Percentiles rank a stretch among this genome's conserved stretches.
These are phyloP conservation scores for Rubus idaeus DNA, from an alignment of 306 rosid genomes.

Conservation along the genomic window DNA sequence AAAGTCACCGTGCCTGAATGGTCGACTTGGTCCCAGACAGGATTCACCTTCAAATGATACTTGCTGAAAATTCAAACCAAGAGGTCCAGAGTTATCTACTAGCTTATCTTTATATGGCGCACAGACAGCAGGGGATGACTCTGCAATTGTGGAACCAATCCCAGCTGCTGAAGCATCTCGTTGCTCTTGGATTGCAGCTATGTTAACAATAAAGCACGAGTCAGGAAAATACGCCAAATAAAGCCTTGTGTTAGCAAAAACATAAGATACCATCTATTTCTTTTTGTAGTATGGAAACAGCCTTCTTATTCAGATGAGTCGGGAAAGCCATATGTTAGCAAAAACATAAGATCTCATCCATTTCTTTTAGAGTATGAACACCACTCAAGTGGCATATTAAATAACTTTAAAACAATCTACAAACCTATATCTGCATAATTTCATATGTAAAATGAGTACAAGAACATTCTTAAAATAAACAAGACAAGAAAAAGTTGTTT, in stretches of 20 bases:
- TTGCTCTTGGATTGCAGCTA: conserved; percentile 65
- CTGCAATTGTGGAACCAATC: conserved; percentile 74
- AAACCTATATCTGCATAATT: background rate
- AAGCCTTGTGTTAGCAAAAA: background rate
- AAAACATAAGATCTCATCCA: background rate
- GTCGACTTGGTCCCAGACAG: conserved; percentile 37
- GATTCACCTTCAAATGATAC: conserved; percentile 56
- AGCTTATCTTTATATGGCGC: conserved; percentile 50
- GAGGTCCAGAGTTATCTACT: conserved; percentile 56
- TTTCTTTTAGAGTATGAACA: background rate
- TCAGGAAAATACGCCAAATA: conserved; percentile 21
- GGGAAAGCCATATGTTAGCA: background rate
- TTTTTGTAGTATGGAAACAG: background rate
- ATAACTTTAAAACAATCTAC: background rate
- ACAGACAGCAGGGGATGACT: conserved; percentile 65
- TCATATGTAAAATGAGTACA: background rate
- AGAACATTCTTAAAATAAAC: background rate
- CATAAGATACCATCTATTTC: background rate
- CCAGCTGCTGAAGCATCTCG: conserved; percentile 59
- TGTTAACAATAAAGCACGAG: conserved; percentile 25
- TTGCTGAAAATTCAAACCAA: conserved; percentile 46
- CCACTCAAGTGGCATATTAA: background rate
- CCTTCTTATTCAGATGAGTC: conserved; percentile 6
- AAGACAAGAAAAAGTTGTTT: background rate
- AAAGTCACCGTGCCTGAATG: conserved; percentile 41